Conservation (phyloP, 352 stramenopile genomes). For the Elongisporangium undulatum region DNA sequence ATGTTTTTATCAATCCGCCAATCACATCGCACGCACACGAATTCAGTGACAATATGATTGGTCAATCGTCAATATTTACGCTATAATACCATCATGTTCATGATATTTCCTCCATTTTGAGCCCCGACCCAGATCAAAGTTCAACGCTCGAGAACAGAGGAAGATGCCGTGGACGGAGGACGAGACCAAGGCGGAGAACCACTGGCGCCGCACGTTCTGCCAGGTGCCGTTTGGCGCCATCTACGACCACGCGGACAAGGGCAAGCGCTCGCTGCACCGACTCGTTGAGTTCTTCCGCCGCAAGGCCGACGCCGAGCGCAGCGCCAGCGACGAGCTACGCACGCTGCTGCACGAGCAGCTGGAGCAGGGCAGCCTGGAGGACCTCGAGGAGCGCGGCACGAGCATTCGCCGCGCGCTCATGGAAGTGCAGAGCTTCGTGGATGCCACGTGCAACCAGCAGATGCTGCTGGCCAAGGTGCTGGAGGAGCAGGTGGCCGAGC, state of each 20-base stretch:
- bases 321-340: conserved; percentile 56
- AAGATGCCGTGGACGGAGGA: conserved; percentile 22
- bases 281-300: conserved; percentile 71
- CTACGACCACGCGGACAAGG: conserved; percentile 74
- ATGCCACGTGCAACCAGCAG: conserved; percentile 61
- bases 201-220: conserved; percentile 85
- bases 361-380: conserved; percentile 30
- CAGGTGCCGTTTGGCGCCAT: conserved; percentile 78
- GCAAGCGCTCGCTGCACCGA: conserved; percentile 66
- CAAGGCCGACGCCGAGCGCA: conserved; percentile 60
- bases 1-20: neutral
- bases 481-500: conserved; percentile 77
- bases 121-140: neutral
- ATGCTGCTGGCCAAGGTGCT: conserved; percentile 69
- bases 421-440: conserved; percentile 59
- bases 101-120: neutral
- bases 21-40: neutral
- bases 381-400: conserved; percentile 63
- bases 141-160: conserved; percentile 7
- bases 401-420: conserved; percentile 55
- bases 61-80: neutral
- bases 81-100: neutral
- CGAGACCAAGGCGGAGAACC: conserved; percentile 70
- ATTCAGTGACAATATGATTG: too few relatives aligned
- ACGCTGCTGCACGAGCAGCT: conserved; percentile 31